Conservation (phyloP, 768 basidiomycete species). For the Hypholoma sublateritium region DNA sequence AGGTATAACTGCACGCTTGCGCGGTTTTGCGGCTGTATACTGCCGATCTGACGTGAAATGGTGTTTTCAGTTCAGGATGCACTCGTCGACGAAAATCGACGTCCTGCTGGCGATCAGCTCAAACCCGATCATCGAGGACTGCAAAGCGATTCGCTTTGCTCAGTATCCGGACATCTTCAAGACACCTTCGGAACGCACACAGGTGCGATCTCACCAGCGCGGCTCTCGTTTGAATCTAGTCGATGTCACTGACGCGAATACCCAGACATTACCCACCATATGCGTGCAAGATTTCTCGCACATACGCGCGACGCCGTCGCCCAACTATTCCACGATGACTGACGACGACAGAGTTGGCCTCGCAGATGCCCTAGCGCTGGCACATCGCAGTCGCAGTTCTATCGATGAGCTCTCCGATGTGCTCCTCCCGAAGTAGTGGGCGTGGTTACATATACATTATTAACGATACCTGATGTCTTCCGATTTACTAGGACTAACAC, state of each 20-base stretch:
- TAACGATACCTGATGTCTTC: no score
- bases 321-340: slow-evolving; percentile 60
- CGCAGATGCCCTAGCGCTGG: neutral
- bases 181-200: slow-evolving; percentile 15
- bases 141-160: slow-evolving; percentile 59
- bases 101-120: slow-evolving; percentile 69
- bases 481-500: no score
- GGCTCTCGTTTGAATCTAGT: no score
- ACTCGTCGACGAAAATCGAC: slow-evolving; percentile 61
- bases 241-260: neutral
- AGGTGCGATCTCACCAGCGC: no score
- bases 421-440: neutral
- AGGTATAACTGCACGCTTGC: slow-evolving; percentile 26
- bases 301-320: slow-evolving; percentile 72
- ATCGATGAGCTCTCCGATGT: neutral
- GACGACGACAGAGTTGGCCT: slow-evolving; percentile 16
- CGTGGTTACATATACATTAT: neutral
- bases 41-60: neutral
- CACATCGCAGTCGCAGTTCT: neutral
- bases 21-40: neutral
- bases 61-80: slow-evolving; percentile 77
- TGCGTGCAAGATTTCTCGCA: slow-evolving; percentile 85
- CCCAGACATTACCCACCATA: slow-evolving; percentile 27
- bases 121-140: slow-evolving; percentile 82
- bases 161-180: slow-evolving; percentile 49